Percentiles rank a stretch among this genome's conserved stretches.
These are phyloP conservation scores for Posidonia australis DNA, from an alignment of 106 monocot species.

Conservation along the genomic window DNA sequence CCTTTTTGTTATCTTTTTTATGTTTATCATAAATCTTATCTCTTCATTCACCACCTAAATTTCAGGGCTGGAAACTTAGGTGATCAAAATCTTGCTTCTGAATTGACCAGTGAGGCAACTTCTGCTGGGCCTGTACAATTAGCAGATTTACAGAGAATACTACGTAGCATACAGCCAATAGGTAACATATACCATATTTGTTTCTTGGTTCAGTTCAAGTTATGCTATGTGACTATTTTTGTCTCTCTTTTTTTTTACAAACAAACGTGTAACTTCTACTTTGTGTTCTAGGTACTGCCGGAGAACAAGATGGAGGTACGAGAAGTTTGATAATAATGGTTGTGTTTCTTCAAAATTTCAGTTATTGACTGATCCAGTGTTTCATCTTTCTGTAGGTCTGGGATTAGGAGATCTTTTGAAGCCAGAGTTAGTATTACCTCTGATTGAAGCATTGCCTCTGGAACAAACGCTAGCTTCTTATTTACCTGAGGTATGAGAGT, in stretches of 20 bases:
- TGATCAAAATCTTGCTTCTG: constrained; percentile 52
- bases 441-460: constrained; percentile 63
- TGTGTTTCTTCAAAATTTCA: not conserved
- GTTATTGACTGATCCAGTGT: not conserved
- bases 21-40: no score
- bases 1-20: no score
- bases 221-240: not conserved
- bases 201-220: not conserved
- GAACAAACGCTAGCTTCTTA: constrained; percentile 52
- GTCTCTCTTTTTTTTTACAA: not conserved
- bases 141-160: constrained; percentile 88
- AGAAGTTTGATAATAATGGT: not conserved
- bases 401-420: constrained; percentile 87
- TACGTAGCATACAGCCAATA: constrained; percentile 58
- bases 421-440: constrained; percentile 73
- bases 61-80: constrained; percentile 76
- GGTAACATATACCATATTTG: constrained; percentile 31
- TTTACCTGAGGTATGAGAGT: constrained; percentile 65
- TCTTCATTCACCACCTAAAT: no score
- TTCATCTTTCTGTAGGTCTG: constrained; percentile 34
- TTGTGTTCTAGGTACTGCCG: constrained; percentile 23
- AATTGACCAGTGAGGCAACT: constrained; percentile 68
- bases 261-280: constrained; percentile 1
- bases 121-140: constrained; percentile 85
- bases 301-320: constrained; percentile 79